These are phyloP conservation scores for Pseudoneurospora amorphoporcata DNA, from an alignment of 495 filamentous ascomycete species.

Conservation along the genomic window DNA sequence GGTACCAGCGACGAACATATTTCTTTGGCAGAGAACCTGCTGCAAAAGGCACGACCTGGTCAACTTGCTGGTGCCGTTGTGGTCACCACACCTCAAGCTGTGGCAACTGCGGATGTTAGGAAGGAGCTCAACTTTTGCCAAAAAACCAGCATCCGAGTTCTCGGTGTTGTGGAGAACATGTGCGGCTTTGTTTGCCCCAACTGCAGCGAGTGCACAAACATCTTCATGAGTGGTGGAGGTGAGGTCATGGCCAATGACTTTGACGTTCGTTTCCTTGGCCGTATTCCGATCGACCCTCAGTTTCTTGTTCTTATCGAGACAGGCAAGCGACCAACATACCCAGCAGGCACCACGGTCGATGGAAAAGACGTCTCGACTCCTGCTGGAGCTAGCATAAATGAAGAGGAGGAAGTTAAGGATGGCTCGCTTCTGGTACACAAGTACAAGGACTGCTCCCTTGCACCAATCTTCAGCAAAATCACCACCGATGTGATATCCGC, in stretches of 20 bases:
- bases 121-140: slow-evolving; percentile 95
- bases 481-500: slow-evolving; percentile 17
- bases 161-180: slow-evolving; percentile 98
- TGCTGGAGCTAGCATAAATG: neutral
- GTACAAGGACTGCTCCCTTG: slow-evolving; percentile 69
- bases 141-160: slow-evolving; percentile 70
- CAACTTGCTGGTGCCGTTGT: slow-evolving; percentile 74
- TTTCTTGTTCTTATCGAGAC: slow-evolving; percentile 46
- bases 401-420: slow-evolving; percentile 32
- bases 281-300: slow-evolving; percentile 78
- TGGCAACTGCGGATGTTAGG: slow-evolving; percentile 83
- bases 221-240: slow-evolving; percentile 86
- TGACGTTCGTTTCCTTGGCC: slow-evolving; percentile 71
- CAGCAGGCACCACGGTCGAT: slow-evolving; percentile 37
- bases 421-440: slow-evolving; percentile 58
- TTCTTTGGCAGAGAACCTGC: slow-evolving; percentile 75
- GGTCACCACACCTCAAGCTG: slow-evolving; percentile 92
- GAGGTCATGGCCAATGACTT: slow-evolving; percentile 83
- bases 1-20: slow-evolving; percentile 98
- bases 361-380: slow-evolving; percentile 32
- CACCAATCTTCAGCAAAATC: slow-evolving; percentile 60
- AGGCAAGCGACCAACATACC: slow-evolving; percentile 39
- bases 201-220: slow-evolving; percentile 85
- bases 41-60: slow-evolving; percentile 49
- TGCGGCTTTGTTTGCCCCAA: slow-evolving; percentile 91